Base-by-base conservation (phyloP, 192 early-diverging fungal species). In the Coemansia erecta region DNA sequence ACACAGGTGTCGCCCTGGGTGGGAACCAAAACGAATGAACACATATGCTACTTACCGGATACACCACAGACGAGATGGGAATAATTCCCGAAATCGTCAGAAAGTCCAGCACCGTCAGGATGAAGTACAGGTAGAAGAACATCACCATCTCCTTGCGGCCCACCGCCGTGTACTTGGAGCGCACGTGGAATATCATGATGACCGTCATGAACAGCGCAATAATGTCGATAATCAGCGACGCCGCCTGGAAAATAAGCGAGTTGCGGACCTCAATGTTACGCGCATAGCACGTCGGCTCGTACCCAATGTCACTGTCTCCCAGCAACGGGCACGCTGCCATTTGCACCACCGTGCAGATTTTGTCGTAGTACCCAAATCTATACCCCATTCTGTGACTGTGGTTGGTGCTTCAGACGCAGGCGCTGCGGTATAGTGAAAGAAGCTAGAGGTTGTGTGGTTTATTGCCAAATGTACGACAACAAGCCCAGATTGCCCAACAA, bases 171-270 rank as follows among this genome's bases (percentile, higher is more conserved):
- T 96, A 98, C 82, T 99, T 99, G 43, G 89, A 91, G 58, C 89
- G 89, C 72, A 99, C 92, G 75, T 99, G 96, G 63, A 90, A 91
- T 72, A 99, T 97, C 97, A 99, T 99, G 70, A 96, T 95, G 50
- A 86, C 76, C 9, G 95, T 95, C 97, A 99, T 99, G 61, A 93
- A 72, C 55, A 99, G 72, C 23, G 95, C 90, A 56, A 97, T 86
- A 52, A 98, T 62, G 66, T 97, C 89, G 59, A 98, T 92, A 54
- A 99, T 92, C 35, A 99, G 81, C 37, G 94, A 92, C 8, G 97
- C 94, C 83, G 93, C 92, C 80, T 99, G 94, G 73, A 99, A 99
- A 41, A 97, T 88, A 17, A 98, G 81, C 28, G 85, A 83, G 60
- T 84, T 85, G 61, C 76, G 84, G 28, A 98, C 75, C 64, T 94